phyloP scores from a whole-genome alignment of 768 basidiomycete species.

The Bullera alba region DNA sequence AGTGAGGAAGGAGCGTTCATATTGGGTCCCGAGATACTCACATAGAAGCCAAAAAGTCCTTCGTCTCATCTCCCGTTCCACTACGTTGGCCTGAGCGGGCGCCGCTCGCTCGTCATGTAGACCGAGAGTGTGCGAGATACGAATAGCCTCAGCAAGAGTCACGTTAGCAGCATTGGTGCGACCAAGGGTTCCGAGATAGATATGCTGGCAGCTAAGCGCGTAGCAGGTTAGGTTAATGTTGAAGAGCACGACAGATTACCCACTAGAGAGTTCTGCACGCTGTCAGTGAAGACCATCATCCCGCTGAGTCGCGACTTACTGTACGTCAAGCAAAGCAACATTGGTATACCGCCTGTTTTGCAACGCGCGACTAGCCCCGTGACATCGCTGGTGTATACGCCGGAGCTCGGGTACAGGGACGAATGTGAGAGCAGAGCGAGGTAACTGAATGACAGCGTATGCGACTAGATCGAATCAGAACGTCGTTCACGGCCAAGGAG shows the following conservation, averaged over 20 bases:
- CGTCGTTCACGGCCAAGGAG: not conserved
- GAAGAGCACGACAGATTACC: not conserved
- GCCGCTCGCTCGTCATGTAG: slow-evolving; percentile 22
- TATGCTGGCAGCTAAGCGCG: slow-evolving; percentile 19
- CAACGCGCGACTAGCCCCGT: slow-evolving; percentile 10
- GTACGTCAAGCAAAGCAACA: slow-evolving; percentile 12
- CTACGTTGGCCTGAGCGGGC: slow-evolving; percentile 4
- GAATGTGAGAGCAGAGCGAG: slow-evolving; percentile 17
- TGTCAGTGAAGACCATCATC: not conserved
- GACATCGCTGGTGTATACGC: slow-evolving; percentile 19
- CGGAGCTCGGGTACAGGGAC: slow-evolving; percentile 15
- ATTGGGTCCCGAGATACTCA: slow-evolving; percentile 6
- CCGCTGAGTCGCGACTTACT: not conserved
- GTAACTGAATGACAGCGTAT: slow-evolving; percentile 27
- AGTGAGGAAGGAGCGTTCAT: not conserved
- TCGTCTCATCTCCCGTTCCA: slow-evolving; percentile 24
- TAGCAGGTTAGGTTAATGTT: not conserved
- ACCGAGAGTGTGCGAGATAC: slow-evolving; percentile 13
- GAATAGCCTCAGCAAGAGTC: slow-evolving; percentile 20
- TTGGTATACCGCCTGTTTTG: slow-evolving; percentile 10
- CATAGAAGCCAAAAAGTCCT: slow-evolving; percentile 29
- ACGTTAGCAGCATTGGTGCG: slow-evolving; percentile 16
- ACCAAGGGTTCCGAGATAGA: slow-evolving; percentile 28
- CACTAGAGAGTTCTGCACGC: slow-evolving; percentile 19
- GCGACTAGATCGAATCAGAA: slow-evolving; percentile 10